Conservation (phyloP, 768 basidiomycete genomes). For the Termitomyces sp. region DNA sequence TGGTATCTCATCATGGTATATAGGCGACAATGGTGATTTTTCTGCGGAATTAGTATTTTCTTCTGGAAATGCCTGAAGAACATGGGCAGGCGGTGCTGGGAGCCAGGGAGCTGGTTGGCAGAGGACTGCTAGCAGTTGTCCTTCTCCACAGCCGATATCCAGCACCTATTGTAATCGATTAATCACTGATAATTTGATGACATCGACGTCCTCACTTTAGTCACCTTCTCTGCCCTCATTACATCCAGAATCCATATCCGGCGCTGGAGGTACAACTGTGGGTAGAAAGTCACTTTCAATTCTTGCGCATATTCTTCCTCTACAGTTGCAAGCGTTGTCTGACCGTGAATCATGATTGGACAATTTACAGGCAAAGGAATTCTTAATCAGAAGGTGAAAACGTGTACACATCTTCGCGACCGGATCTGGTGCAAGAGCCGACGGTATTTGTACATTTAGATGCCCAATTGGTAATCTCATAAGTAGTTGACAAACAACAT, state of each 20-base stretch:
- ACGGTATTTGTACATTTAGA: not conserved
- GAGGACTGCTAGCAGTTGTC: slow-evolving; percentile 62
- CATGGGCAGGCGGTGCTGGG: slow-evolving; percentile 29
- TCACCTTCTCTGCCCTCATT: slow-evolving; percentile 49
- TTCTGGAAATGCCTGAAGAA: slow-evolving; percentile 16
- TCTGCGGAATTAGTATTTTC: slow-evolving; percentile 13
- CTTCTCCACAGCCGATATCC: slow-evolving; percentile 84
- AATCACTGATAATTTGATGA: not conserved
- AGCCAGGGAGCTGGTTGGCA: slow-evolving; percentile 75
- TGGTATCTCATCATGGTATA: slow-evolving; percentile 39
- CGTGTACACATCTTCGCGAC: not conserved
- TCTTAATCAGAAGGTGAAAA: not conserved
- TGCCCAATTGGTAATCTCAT: not conserved
- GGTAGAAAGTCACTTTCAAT: slow-evolving; percentile 57
- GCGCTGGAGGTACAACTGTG: slow-evolving; percentile 61
- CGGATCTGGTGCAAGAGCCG: not conserved
- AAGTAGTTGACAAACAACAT: not conserved
- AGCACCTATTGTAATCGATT: slow-evolving; percentile 43
- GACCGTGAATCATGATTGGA: slow-evolving; percentile 2
- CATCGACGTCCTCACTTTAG: slow-evolving; percentile 33
- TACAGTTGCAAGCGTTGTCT: slow-evolving; percentile 4
- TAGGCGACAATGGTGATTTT: slow-evolving; percentile 18
- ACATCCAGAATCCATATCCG: slow-evolving; percentile 66
- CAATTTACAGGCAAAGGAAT: not conserved
- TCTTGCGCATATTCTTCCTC: slow-evolving; percentile 21